A percentile compares a stretch with the other conserved stretches of the same genome.
These are phyloP conservation scores for Skeletonema marinoi DNA, from an alignment of 108 stramenopile genomes.

Conservation along the genomic window DNA sequence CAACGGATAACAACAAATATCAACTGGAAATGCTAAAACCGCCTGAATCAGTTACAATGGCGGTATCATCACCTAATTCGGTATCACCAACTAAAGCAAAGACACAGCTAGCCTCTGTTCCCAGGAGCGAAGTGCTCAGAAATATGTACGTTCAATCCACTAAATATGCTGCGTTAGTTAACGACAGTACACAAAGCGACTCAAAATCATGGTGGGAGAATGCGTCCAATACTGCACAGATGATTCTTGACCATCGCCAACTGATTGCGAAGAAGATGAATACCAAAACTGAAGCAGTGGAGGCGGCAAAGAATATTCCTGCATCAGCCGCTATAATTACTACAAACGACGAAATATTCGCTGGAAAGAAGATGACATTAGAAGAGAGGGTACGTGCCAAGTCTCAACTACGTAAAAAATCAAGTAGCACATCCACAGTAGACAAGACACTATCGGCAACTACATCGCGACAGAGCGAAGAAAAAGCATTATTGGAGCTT, in stretches of 20 bases:
- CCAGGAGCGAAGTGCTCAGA: conserved; percentile 9
- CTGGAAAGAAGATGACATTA: conserved; percentile 16
- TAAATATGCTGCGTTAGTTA: background rate
- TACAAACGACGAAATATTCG: background rate
- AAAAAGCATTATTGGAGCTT: conserved; percentile 17
- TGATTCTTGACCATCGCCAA: conserved; percentile 12
- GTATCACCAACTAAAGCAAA: conserved; percentile 6
- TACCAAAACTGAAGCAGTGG: background rate
- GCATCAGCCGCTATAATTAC: background rate
- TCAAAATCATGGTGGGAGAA: conserved; percentile 4
- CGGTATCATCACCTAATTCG: background rate
- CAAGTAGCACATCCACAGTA: background rate
- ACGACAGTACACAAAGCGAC: background rate
- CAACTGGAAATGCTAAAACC: conserved; percentile 5
- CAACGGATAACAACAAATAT: background rate
- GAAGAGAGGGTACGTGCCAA: conserved; percentile 17
- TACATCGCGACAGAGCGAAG: background rate
- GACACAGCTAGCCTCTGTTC: background rate
- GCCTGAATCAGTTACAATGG: conserved; percentile 2
- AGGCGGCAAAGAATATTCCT: background rate
- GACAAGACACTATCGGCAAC: background rate
- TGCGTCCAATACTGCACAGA: background rate
- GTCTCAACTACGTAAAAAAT: background rate
- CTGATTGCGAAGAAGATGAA: background rate
- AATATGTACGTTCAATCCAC: conserved; percentile 9